Conservation (phyloP, 352 stramenopile genomes). For the Phytopythium mirpurense region DNA sequence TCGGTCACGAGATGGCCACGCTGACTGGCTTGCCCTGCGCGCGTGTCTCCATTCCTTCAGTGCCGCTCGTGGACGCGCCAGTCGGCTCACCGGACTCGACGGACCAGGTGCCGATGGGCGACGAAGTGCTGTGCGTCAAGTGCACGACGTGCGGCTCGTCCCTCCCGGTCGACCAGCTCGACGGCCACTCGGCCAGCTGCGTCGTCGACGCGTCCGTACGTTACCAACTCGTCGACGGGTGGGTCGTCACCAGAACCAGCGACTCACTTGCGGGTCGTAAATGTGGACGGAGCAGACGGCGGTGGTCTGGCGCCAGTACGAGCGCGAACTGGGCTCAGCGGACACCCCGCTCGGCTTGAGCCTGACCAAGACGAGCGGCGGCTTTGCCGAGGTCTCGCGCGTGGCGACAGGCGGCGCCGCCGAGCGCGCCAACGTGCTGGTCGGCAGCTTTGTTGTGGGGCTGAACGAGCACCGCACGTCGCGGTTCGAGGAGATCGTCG, state of each 20-base stretch:
- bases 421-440: conserved; percentile 49
- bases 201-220: conserved; percentile 35
- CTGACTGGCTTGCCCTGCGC: no score
- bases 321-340: conserved; percentile 37
- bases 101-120: conserved; percentile 2
- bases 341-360: conserved; percentile 59
- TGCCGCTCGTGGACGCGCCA: neutral
- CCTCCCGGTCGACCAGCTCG: conserved; percentile 40
- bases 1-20: no score
- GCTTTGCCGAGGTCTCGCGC: conserved; percentile 69
- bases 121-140: conserved; percentile 34
- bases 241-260: no score
- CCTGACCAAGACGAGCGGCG: conserved; percentile 56
- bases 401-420: conserved; percentile 50
- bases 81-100: conserved; percentile 2
- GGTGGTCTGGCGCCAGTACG: conserved; percentile 58
- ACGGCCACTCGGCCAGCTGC: conserved; percentile 61
- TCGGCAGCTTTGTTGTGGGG: conserved; percentile 73
- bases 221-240: no score
- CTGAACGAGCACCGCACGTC: conserved; percentile 53
- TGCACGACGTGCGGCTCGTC: conserved; percentile 62
- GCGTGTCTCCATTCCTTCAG: neutral
- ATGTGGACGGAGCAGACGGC: conserved; percentile 12
- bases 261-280: no score
- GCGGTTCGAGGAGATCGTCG: conserved; percentile 70